Conservation (phyloP, 768 basidiomycete species). For the Suillus clintonianus region DNA sequence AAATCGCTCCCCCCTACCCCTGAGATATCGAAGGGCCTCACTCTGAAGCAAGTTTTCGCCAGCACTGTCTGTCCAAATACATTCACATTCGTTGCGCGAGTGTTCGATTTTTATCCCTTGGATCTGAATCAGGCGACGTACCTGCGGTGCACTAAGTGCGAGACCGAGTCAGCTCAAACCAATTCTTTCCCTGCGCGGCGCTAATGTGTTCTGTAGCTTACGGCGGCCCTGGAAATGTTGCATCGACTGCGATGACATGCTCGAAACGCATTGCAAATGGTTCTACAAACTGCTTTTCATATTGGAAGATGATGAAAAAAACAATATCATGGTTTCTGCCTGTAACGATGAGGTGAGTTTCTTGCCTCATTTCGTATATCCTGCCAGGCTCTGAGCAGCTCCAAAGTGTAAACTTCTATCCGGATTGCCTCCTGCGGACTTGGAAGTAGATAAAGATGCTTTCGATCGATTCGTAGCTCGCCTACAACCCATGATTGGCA, state of each 20-base stretch:
- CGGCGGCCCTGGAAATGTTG: constrained; percentile 46
- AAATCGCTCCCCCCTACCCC: constrained; percentile 7
- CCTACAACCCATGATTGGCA: constrained; percentile 49
- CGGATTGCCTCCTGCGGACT: constrained; percentile 34
- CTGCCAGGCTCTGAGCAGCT: not conserved
- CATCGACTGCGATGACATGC: constrained; percentile 52
- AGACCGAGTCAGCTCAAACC: constrained; percentile 42
- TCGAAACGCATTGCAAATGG: constrained; percentile 49
- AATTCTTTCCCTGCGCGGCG: not conserved
- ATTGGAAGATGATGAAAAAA: constrained; percentile 51
- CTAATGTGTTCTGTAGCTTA: constrained; percentile 37
- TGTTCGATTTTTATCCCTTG: constrained; percentile 58
- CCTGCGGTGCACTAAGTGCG: constrained; percentile 55
- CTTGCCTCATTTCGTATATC: not conserved
- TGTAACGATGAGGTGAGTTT: constrained; percentile 45
- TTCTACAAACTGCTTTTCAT: constrained; percentile 51
- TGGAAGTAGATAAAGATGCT: constrained; percentile 41
- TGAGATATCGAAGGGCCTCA: constrained; percentile 12
- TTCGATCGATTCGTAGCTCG: constrained; percentile 40
- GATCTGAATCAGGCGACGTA: constrained; percentile 48
- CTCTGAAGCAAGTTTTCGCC: constrained; percentile 40
- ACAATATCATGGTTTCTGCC: constrained; percentile 47
- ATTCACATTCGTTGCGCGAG: constrained; percentile 49
- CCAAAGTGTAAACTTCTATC: not conserved
- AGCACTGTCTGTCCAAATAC: constrained; percentile 35